Conservation (phyloP, 129 eudicot genomes). For the Artemisia argyi region DNA sequence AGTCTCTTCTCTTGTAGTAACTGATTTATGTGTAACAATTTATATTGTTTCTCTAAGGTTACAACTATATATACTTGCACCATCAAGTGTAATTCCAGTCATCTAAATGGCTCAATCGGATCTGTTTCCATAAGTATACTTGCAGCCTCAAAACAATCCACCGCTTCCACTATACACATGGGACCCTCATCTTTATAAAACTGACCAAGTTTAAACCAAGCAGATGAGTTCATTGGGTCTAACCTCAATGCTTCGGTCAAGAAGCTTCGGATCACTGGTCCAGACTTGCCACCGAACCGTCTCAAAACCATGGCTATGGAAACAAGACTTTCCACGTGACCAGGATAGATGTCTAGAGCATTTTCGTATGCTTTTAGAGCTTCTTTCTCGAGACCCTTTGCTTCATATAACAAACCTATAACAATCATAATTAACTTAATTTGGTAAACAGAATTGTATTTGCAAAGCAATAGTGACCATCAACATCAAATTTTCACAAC, state of each 20-base stretch:
- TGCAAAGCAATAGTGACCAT: too few species aligned
- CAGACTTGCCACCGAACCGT: slow-evolving; percentile 42
- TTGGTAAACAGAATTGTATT: too few species aligned
- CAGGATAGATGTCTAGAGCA: slow-evolving; percentile 64
- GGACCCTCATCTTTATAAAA: slow-evolving; percentile 65
- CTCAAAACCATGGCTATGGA: slow-evolving; percentile 66
- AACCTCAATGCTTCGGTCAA: slow-evolving; percentile 69
- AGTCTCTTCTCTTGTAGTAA: slow-evolving; percentile 16
- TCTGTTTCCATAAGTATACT: slow-evolving; percentile 62
- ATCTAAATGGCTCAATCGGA: slow-evolving; percentile 88
- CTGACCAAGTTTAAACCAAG: slow-evolving; percentile 82
- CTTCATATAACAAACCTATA: slow-evolving; percentile 76
- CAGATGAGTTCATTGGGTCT: slow-evolving; percentile 64
- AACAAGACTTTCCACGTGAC: slow-evolving; percentile 72
- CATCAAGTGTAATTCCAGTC: slow-evolving; percentile 12
- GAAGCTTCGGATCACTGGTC: slow-evolving; percentile 50
- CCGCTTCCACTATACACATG: slow-evolving; percentile 52
- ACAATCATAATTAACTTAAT: neutral
- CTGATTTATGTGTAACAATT: slow-evolving; percentile 16
- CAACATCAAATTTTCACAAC: too few species aligned
- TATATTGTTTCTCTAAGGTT: slow-evolving; percentile 21
- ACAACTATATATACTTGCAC: slow-evolving; percentile 28
- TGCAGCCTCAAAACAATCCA: slow-evolving; percentile 86
- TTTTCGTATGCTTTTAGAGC: slow-evolving; percentile 55
- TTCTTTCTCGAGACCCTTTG: slow-evolving; percentile 68